These are phyloP conservation scores for Solanum tarapatanum DNA, from an alignment of 257 asterid genomes.

Conservation along the genomic window DNA sequence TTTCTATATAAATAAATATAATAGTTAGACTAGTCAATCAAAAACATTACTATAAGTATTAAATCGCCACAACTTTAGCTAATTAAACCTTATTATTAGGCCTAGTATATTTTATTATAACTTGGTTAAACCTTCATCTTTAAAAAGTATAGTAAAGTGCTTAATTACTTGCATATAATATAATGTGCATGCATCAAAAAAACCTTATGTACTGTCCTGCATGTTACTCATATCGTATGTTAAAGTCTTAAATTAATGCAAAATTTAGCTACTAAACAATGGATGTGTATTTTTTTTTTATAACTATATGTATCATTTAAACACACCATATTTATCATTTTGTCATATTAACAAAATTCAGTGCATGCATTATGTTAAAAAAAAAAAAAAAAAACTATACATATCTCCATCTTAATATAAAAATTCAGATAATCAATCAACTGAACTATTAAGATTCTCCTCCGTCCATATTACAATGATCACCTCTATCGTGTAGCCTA, in stretches of 20 bases:
- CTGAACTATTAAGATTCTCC: rapidly evolving
- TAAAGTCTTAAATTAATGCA: neutral
- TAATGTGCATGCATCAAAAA: neutral
- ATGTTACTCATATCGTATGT: neutral
- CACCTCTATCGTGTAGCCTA: neutral
- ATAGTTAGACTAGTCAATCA: neutral
- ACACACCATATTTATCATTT: neutral
- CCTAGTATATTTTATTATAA: neutral
- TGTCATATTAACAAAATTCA: no score
- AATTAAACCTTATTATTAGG: neutral
- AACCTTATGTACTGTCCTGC: no score
- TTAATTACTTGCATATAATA: no score
- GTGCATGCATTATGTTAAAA: neutral
- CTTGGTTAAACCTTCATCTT: neutral
- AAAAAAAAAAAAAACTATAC: no score
- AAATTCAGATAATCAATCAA: no score
- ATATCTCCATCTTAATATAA: no score
- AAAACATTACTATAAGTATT: neutral
- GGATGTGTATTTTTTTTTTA: neutral
- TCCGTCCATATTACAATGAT: neutral
- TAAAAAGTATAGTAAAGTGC: neutral
- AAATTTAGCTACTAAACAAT: neutral
- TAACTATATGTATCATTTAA: neutral
- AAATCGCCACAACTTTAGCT: neutral
- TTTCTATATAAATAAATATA: neutral